Conservation (phyloP, 306 rosid genomes). For the Chamaecrista fasciculata region DNA sequence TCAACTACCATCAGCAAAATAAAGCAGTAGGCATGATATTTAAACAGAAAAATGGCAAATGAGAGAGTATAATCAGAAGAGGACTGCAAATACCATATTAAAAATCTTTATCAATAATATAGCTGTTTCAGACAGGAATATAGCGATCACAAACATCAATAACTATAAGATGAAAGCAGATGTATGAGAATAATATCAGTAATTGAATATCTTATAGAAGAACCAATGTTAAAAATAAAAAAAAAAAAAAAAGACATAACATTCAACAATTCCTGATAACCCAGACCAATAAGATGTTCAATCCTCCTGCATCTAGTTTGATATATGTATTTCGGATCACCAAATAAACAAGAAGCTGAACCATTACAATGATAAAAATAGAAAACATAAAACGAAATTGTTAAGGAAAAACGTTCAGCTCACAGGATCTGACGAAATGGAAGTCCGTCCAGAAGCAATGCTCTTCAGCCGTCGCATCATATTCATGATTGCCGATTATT, state of each 20-base stretch:
- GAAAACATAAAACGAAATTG: background rate
- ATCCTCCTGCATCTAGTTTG: conserved; percentile 8
- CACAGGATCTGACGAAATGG: conserved; percentile 92
- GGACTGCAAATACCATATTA: background rate
- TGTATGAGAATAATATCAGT: background rate
- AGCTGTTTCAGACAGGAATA: background rate
- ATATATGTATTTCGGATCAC: conserved; percentile 11
- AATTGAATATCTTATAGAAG: background rate
- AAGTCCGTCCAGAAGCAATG: conserved; percentile 94
- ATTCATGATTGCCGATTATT: conserved; percentile 51
- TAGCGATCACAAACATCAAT: conserved; percentile 8
- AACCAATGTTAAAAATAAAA: background rate
- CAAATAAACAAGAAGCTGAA: conserved; percentile 6
- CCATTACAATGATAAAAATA: background rate
- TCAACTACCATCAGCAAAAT: conserved; percentile 1
- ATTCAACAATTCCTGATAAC: background rate
- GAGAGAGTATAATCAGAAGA: background rate
- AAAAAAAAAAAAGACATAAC: background rate
- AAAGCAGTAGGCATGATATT: background rate
- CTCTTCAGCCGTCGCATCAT: conserved; percentile 98
- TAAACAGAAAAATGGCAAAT: background rate
- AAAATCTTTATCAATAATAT: background rate
- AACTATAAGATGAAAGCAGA: background rate
- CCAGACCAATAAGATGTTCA: background rate
- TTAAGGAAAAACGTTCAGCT: conserved; percentile 25